Conservation (phyloP, 176 grass and related monocot genomes). For the Oryza rufipogon region DNA sequence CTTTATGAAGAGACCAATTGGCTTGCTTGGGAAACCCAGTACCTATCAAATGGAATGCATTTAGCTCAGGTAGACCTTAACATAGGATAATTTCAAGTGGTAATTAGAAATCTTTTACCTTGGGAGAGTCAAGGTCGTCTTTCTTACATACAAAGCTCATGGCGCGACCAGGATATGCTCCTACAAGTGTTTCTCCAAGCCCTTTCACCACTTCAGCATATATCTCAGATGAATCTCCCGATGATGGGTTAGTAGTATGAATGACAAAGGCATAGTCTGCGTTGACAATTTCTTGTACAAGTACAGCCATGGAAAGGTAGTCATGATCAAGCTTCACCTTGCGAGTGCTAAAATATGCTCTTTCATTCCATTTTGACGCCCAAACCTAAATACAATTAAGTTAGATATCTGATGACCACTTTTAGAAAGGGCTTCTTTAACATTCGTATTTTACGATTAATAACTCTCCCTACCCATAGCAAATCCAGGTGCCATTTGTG, state of each 20-base stretch:
- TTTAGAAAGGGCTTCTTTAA: slow-evolving; percentile 1
- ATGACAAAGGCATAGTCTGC: slow-evolving; percentile 99
- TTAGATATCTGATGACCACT: slow-evolving; percentile 22
- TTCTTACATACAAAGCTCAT: slow-evolving; percentile 94
- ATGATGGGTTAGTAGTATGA: slow-evolving; percentile 91
- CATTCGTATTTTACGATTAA: slow-evolving; percentile 20
- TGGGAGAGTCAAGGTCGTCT: slow-evolving; percentile 68
- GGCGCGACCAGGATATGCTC: slow-evolving; percentile 87
- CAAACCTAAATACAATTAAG: slow-evolving; percentile 67
- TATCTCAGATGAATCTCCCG: slow-evolving; percentile 90
- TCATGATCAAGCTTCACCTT: slow-evolving; percentile 98
- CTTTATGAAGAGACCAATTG: slow-evolving; percentile 94
- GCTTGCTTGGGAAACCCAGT: slow-evolving; percentile 92
- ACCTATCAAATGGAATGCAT: slow-evolving; percentile 51
- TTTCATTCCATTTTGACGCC: slow-evolving; percentile 99
- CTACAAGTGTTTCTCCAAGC: slow-evolving; percentile 92
- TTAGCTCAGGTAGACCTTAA: slow-evolving; percentile 28
- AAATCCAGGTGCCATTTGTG: slow-evolving; percentile 7
- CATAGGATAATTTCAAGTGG: slow-evolving; percentile 23
- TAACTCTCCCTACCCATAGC: slow-evolving; percentile 15
- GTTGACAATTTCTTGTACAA: slow-evolving; percentile 96
- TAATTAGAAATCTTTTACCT: slow-evolving; percentile 51
- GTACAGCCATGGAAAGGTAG: slow-evolving; percentile 91
- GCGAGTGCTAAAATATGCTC: slow-evolving; percentile 93
- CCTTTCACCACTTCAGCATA: slow-evolving; percentile 99